phyloP scores from a whole-genome alignment of 495 filamentous ascomycete genomes.

The Annulohypoxylon stygium region DNA sequence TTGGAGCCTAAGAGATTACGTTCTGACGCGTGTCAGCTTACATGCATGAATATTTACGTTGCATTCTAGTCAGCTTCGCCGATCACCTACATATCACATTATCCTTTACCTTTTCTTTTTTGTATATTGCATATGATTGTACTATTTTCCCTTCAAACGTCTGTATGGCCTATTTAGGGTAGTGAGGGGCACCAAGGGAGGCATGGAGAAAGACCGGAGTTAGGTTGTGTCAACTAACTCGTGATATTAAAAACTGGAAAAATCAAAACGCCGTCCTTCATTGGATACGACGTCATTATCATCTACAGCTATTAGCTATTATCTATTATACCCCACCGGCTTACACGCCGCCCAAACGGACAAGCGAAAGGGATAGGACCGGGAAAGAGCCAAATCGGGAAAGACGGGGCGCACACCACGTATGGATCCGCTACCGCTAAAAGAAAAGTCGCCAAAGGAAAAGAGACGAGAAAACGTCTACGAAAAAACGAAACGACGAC shows the following conservation, averaged over 20 bases:
- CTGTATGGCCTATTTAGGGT: constrained; percentile 2
- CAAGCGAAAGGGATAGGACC: background rate
- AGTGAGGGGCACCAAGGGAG: background rate
- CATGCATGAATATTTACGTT: constrained; percentile 14
- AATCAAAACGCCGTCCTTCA: constrained; percentile 4
- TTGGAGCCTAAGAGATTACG: constrained; percentile 45
- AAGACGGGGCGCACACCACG: constrained; percentile 10
- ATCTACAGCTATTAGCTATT: constrained; percentile 7
- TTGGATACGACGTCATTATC: background rate
- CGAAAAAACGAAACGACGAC: constrained; percentile 25
- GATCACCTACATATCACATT: constrained; percentile 5
- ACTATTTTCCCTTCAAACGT: background rate
- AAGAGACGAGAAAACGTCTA: background rate
- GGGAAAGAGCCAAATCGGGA: background rate
- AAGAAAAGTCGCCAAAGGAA: background rate
- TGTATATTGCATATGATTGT: constrained; percentile 24
- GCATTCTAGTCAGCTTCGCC: background rate
- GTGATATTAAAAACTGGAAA: constrained; percentile 1
- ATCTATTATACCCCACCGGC: constrained; percentile 30
- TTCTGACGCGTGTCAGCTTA: constrained; percentile 21
- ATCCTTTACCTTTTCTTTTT: constrained; percentile 10
- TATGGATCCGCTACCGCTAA: too few relatives aligned
- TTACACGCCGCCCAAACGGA: constrained; percentile 17
- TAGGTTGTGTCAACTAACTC: background rate
- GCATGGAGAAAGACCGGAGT: background rate